Conservation (phyloP, 805 yeast genomes). For the Candida odintsovae region DNA sequence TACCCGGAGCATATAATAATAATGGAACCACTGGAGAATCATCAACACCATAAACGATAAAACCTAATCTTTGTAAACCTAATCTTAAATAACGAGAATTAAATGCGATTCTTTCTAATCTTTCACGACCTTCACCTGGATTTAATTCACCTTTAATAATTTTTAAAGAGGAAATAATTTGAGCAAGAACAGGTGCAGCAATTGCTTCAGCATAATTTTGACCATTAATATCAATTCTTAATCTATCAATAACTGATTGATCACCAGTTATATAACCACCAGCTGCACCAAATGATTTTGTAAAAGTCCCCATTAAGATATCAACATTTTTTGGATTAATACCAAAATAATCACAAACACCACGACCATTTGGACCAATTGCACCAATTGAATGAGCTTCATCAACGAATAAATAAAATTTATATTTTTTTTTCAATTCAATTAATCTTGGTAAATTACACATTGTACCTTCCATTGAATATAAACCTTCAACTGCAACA, state of each 20-base stretch:
- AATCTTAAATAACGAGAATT: constrained; percentile 89
- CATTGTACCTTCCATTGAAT: constrained; percentile 74
- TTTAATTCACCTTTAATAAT: constrained; percentile 76
- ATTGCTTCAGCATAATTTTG: constrained; percentile 77
- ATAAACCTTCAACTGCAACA: constrained; percentile 87
- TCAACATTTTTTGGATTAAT: constrained; percentile 74
- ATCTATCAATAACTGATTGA: constrained; percentile 60
- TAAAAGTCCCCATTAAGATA: constrained; percentile 93
- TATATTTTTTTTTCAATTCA: constrained; percentile 78
- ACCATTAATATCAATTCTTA: constrained; percentile 69
- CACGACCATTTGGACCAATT: constrained; percentile 91
- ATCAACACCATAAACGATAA: constrained; percentile 89
- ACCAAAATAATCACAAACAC: constrained; percentile 90
- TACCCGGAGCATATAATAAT: constrained; percentile 81
- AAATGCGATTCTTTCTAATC: constrained; percentile 91
- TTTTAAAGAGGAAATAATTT: constrained; percentile 72
- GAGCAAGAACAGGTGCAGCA: constrained; percentile 89
- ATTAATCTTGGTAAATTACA: constrained; percentile 64
- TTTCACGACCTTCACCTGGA: constrained; percentile 90
- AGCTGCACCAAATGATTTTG: constrained; percentile 97
- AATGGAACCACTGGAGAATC: constrained; percentile 96
- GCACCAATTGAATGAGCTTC: constrained; percentile 99
- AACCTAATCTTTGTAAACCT: constrained; percentile 89
- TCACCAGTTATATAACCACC: constrained; percentile 95
- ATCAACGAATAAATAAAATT: constrained; percentile 85